Evolutionary conservation across 805 yeast genomes (phyloP).

Genomic region (Candida qinlingensis): DNA sequence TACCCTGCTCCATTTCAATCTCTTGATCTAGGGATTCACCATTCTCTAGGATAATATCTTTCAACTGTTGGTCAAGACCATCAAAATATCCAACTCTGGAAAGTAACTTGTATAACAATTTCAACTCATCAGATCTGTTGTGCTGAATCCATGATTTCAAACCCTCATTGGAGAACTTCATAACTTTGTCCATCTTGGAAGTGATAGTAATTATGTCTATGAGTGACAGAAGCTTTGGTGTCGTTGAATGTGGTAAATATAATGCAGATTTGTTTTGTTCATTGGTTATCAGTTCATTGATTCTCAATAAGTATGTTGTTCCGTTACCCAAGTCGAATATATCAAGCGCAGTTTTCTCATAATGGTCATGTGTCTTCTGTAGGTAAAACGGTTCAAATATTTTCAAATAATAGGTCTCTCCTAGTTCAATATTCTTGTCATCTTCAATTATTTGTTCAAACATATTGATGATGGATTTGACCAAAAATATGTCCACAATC

Average conservation of each 20-base stretch:
- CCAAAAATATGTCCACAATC: constrained; percentile 49
- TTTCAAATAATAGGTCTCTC: constrained; percentile 57
- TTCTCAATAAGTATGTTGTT: constrained; percentile 46
- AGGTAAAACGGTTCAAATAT: constrained; percentile 65
- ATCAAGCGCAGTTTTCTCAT: constrained; percentile 40
- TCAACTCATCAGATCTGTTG: constrained; percentile 38
- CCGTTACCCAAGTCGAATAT: constrained; percentile 43
- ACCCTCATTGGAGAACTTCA: constrained; percentile 51
- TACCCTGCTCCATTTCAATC: constrained; percentile 15
- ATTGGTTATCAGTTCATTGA: constrained; percentile 48
- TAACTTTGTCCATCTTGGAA: constrained; percentile 49
- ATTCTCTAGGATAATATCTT: constrained; percentile 38
- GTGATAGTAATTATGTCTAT: constrained; percentile 57
- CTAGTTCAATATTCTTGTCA: constrained; percentile 28
- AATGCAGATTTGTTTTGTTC: constrained; percentile 55
- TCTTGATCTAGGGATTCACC: constrained; percentile 32
- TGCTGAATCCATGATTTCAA: constrained; percentile 51
- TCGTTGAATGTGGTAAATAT: constrained; percentile 49
- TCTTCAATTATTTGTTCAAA: constrained; percentile 58
- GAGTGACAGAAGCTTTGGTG: constrained; percentile 47
- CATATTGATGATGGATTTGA: constrained; percentile 64
- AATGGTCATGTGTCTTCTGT: constrained; percentile 50
- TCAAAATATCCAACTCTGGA: constrained; percentile 51
- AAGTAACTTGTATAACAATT: constrained; percentile 43
- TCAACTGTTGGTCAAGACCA: constrained; percentile 43